phyloP scores from a whole-genome alignment of 441 rosid genomes.

The Euphorbia celastroides region DNA sequence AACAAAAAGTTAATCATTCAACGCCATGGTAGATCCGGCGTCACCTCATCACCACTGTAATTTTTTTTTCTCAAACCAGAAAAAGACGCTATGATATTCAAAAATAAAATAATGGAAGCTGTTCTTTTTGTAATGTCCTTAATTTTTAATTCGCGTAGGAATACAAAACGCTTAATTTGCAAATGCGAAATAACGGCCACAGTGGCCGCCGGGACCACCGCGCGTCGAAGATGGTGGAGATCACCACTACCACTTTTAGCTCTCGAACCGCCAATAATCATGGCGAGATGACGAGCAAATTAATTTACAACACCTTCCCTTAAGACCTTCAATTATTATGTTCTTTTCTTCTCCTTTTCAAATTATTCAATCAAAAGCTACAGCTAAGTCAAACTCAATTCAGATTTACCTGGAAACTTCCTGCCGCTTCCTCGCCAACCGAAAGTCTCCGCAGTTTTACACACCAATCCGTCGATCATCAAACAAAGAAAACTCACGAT shows the following conservation, averaged over 20 bases:
- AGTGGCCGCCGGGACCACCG: slow-evolving; percentile 3
- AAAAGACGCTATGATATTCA: slow-evolving; percentile 39
- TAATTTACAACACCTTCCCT: neutral
- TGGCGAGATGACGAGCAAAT: neutral
- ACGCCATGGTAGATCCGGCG: slow-evolving; percentile 31
- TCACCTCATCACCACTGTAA: slow-evolving; percentile 35
- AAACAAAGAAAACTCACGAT: neutral
- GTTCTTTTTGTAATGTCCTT: slow-evolving; percentile 41
- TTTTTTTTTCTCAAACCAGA: slow-evolving; percentile 10
- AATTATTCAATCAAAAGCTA: slow-evolving; percentile 1
- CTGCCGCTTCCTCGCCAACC: neutral
- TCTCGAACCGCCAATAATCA: slow-evolving; percentile 3
- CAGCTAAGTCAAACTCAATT: slow-evolving; percentile 2
- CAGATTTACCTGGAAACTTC: slow-evolving; percentile 25
- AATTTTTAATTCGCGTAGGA: neutral
- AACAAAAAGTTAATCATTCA: neutral
- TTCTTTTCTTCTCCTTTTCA: neutral
- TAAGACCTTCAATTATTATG: neutral
- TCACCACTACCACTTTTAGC: neutral
- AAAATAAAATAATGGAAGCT: slow-evolving; percentile 25
- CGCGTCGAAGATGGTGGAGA: slow-evolving; percentile 10
- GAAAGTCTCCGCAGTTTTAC: slow-evolving; percentile 10
- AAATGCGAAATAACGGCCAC: neutral
- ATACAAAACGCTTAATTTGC: neutral
- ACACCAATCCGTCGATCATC: slow-evolving; percentile 18